phyloP scores from a whole-genome alignment of 805 yeast genomes.

The Ogataea kodamae region DNA sequence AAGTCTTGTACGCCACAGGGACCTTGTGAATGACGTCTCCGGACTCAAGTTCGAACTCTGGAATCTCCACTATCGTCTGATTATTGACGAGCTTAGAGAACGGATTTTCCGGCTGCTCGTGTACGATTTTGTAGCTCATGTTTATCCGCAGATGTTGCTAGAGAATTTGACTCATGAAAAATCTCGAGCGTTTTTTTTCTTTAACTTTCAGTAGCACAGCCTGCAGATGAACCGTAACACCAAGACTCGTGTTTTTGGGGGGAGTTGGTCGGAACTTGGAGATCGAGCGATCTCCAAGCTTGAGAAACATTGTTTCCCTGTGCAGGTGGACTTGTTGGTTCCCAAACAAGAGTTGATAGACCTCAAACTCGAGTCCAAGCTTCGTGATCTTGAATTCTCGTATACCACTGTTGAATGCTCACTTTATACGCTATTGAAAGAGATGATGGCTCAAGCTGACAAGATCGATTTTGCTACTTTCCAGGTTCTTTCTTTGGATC shows the following conservation, averaged over 20 bases:
- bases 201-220: slow-evolving; percentile 6
- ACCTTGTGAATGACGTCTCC: slow-evolving; percentile 70
- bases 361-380: not conserved
- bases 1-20: slow-evolving; percentile 93
- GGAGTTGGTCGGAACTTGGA: slow-evolving; percentile 2
- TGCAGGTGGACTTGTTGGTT: slow-evolving; percentile 23
- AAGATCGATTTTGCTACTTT: slow-evolving; percentile 7
- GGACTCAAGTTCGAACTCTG: slow-evolving; percentile 71
- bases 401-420: slow-evolving; percentile 8
- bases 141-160: too few relatives aligned
- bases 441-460: slow-evolving; percentile 1
- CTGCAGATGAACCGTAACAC: slow-evolving; percentile 6
- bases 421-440: slow-evolving; percentile 9
- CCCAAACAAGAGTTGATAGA: slow-evolving; percentile 6
- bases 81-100: slow-evolving; percentile 66
- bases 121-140: slow-evolving; percentile 38
- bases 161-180: not conserved
- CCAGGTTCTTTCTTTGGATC: slow-evolving; percentile 14
- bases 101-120: slow-evolving; percentile 57
- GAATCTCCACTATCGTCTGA: slow-evolving; percentile 77
- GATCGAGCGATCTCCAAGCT: slow-evolving; percentile 5
- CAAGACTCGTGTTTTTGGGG: slow-evolving; percentile 2
- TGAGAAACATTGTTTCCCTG: slow-evolving; percentile 27
- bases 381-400: slow-evolving; percentile 3
- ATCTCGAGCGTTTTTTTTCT: slow-evolving; percentile 1